phyloP scores from a whole-genome alignment of 2,329 filamentous ascomycete genomes.

The Talaromyces pinophilus region DNA sequence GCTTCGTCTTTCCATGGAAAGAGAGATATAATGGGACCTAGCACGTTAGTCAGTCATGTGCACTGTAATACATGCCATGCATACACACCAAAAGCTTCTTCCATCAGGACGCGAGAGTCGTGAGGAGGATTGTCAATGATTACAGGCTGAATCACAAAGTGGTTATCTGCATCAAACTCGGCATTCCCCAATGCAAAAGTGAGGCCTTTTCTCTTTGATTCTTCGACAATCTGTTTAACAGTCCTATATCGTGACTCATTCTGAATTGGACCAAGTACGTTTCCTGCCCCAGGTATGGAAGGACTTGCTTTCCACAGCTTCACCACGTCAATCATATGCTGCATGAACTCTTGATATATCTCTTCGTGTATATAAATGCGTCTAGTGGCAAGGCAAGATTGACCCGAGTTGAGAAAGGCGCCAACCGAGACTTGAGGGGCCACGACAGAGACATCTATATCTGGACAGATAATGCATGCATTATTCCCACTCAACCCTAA shows the following conservation, averaged over 20 bases:
- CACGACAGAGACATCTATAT: constrained; percentile 49
- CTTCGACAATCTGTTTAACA: constrained; percentile 56
- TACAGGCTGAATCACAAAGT: constrained; percentile 58
- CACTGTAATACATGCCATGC: background rate
- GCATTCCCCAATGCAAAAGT: constrained; percentile 53
- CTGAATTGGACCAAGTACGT: constrained; percentile 61
- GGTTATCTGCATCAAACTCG: constrained; percentile 39
- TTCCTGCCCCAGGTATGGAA: constrained; percentile 38
- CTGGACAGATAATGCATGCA: constrained; percentile 55
- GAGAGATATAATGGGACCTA: constrained; percentile 62
- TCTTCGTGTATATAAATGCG: constrained; percentile 60
- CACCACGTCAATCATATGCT: constrained; percentile 47
- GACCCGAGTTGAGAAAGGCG: constrained; percentile 57
- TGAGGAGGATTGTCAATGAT: constrained; percentile 59
- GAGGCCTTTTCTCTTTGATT: constrained; percentile 55
- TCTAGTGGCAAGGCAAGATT: constrained; percentile 57
- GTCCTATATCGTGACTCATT: constrained; percentile 63
- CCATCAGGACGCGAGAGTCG: constrained; percentile 53
- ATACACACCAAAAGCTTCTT: constrained; percentile 57
- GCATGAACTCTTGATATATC: constrained; percentile 54
- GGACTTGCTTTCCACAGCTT: constrained; percentile 29
- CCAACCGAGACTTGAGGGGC: constrained; percentile 45
- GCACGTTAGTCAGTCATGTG: background rate
- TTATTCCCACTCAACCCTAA: constrained; percentile 60
- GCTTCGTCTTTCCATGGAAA: constrained; percentile 56